These are phyloP conservation scores for Dipteronia dyeriana DNA, from an alignment of 345 rosid species.

Conservation along the genomic window DNA sequence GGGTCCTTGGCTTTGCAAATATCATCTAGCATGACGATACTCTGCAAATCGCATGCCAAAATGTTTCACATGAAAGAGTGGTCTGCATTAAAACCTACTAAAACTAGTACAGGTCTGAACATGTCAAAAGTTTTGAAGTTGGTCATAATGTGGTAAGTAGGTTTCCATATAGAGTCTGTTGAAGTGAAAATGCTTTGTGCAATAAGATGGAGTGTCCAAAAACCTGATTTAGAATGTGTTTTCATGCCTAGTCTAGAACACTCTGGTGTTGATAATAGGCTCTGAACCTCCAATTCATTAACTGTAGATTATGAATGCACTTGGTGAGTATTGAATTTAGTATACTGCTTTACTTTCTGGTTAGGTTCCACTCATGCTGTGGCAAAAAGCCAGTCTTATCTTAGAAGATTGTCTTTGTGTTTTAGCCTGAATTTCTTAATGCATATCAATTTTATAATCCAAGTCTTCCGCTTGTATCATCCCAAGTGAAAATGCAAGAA, in stretches of 20 bases:
- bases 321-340: neutral
- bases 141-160: neutral
- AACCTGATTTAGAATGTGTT: neutral
- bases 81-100: neutral
- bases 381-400: neutral
- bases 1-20: neutral
- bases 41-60: neutral
- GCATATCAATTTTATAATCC: conserved; percentile 8
- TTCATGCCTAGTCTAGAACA: neutral
- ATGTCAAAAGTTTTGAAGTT: neutral
- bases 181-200: neutral
- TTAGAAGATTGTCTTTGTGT: neutral
- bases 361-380: neutral
- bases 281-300: no score
- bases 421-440: neutral
- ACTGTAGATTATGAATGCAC: no score
- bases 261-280: neutral
- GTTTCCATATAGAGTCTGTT: neutral
- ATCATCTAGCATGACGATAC: neutral
- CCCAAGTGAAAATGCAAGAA: neutral
- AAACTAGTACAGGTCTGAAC: neutral
- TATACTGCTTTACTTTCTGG: neutral
- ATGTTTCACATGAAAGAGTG: neutral
- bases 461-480: neutral
- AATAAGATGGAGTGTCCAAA: neutral